Evolutionary conservation across 768 basidiomycete species (phyloP), one percentile per base, ranked within the genome.

Genomic region (Pleurotus djamor): DNA sequence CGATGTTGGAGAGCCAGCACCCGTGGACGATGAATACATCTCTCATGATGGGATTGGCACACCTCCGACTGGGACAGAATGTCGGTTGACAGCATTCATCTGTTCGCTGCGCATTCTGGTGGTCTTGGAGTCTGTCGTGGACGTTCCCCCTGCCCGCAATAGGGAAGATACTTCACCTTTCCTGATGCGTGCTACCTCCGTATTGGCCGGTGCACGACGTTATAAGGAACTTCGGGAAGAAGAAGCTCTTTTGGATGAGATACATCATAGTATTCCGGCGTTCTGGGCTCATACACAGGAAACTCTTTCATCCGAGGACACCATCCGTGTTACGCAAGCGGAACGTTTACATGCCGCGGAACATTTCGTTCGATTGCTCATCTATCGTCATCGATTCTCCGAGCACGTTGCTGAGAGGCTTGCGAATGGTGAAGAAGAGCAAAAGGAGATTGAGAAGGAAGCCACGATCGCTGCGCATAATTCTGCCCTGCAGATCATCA

Each of bases 1-100:
- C 72, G 94, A 97, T 68, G 89, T 95, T n/a, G 82, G 85, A 4
- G 95, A 96, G 69, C 93, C 94, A 2, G 74, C 86, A 5, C 79
- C 90, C 16, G 84, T 95, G 16, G 95, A 96, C 68, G 95, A 97
- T 70, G 94, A 97, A 69, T 91, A 82, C 69, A 89, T 96, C 63
- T 88, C 92, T 1, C 82, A 78, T 35, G 94, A 94, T 12, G 82
- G 83, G 21, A 72, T 91, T 44, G 79, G 78, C 13, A 70, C 79
- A 2, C 92, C 93, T 52, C 86, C 92, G 2, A 76, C 82, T 3
- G 89, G 89, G 37, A 85, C 82, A 4, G 87, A 91, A 65, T 88
- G 85, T 66, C 82, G 92, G 54, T 83, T 96, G 78, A 81, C 82
- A 60, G 93, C 93, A 9, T 97, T 96, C 67, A 83, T 95, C 16